Conservation (phyloP, 2,329 filamentous ascomycete genomes). For the Fusarium sarcochroum region DNA sequence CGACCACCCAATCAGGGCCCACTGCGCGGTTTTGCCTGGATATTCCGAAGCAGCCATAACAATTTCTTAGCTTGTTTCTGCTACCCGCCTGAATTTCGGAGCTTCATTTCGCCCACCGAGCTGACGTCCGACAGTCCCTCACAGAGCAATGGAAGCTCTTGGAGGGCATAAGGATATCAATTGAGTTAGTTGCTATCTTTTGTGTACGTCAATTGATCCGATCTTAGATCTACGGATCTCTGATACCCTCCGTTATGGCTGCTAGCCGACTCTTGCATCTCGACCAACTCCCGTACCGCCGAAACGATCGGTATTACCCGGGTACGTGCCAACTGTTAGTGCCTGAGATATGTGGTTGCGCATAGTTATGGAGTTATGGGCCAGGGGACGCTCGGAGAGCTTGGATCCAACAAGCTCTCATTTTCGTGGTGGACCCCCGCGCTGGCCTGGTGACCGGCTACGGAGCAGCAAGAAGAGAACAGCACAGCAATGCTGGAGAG, state of each 20-base stretch:
- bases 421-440: conserved; percentile 38
- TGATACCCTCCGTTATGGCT: conserved; percentile 11
- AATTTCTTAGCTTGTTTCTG: conserved; percentile 51
- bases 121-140: conserved; percentile 31
- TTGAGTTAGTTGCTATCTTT: background rate
- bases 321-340: conserved; percentile 41
- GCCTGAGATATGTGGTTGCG: conserved; percentile 46
- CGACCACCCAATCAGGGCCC: conserved; percentile 53
- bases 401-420: conserved; percentile 34
- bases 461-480: conserved; percentile 29
- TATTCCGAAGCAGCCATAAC: conserved; percentile 57
- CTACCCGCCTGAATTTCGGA: conserved; percentile 46
- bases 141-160: background rate
- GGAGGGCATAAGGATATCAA: background rate
- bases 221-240: conserved; percentile 19
- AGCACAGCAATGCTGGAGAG: conserved; percentile 1
- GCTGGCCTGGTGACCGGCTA: conserved; percentile 45
- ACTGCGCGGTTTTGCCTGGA: conserved; percentile 58
- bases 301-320: conserved; percentile 50
- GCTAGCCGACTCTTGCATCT: conserved; percentile 41
- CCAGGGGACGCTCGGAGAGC: conserved; percentile 28
- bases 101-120: conserved; percentile 44
- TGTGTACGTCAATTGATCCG: conserved; percentile 29
- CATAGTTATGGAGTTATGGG: conserved; percentile 2
- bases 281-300: conserved; percentile 48